These are phyloP conservation scores for Dissophora ornata DNA, from an alignment of 192 early-diverging fungal genomes.

Conservation along the genomic window DNA sequence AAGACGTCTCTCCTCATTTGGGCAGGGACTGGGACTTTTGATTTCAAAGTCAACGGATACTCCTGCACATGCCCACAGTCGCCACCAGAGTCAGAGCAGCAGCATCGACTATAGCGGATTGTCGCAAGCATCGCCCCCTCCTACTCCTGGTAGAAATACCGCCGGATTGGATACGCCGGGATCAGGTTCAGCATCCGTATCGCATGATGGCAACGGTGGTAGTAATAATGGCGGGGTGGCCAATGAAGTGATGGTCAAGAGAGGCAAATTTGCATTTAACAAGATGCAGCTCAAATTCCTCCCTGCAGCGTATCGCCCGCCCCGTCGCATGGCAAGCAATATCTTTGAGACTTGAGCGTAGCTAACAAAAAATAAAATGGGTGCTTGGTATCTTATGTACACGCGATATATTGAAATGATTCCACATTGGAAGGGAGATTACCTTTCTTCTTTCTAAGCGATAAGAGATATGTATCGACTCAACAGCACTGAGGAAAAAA, in stretches of 20 bases:
- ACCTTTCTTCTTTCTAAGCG: no score
- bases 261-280: conserved; percentile 49
- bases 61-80: not conserved
- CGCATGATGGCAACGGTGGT: no score
- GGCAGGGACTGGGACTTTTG: conserved; percentile 20
- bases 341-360: conserved; percentile 18
- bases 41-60: not conserved
- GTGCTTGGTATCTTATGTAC: no score
- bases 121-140: not conserved
- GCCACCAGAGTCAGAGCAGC: conserved; percentile 6
- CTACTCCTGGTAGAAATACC: not conserved
- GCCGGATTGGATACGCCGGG: no score
- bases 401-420: no score
- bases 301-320: conserved; percentile 35
- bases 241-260: not conserved
- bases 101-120: conserved; percentile 2
- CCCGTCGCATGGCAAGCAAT: conserved; percentile 26
- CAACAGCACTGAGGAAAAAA: no score
- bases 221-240: no score
- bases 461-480: no score
- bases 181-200: no score
- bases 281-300: conserved; percentile 44
- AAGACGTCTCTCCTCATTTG: conserved; percentile 17
- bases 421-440: no score
- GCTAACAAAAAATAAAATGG: conserved; percentile 10